Base-by-base conservation (phyloP, 2,329 filamentous ascomycete genomes). In the Thermothelomyces thermophilus region DNA sequence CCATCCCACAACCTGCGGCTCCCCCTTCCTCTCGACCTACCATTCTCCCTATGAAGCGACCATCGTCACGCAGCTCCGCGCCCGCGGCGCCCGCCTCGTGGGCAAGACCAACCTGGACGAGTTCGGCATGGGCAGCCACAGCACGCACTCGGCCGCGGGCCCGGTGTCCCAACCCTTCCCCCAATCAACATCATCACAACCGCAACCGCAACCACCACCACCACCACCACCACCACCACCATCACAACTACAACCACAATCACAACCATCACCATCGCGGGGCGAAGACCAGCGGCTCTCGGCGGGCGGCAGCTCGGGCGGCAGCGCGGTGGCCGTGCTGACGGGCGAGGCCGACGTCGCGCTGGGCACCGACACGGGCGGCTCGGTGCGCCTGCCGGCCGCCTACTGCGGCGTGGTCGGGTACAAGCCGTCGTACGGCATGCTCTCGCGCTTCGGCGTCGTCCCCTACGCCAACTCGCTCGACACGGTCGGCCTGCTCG, bases 61-160 rank as follows among this genome's bases (percentile, higher is more conserved):
- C 8, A 83, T 96, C 16, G 81, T 94, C 30, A 70, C 75, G 45
- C 78, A 83, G 59, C 74, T 96, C 30, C 76, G 78, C 49, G 64
- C 71, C 24, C 74, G 77, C 5, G 86, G 84, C 36, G 82, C 80
- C 5, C 66, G 76, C 5, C 66, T 91, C 2, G 74, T 83, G 1
- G 86, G 85, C 6, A 95, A 95, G 68, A 90, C 89, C 2, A 95
- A 95, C 64, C 82, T 97, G 74, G 93, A 97, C 68, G 93, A 69
- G 58, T 69, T 69, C 52, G 66, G 66, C 58, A 69, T 69, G 66
- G 66, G 66, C 48, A 64, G 64, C 43, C 66, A 69, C 62, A 64
- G 53, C 48, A 48, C 57, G 14, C 56, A 63, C 57, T 64, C 65
- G 1, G 44, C 54, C 9, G 55, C 55, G 26, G 66, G 66, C 11